Evolutionary conservation across 495 filamentous ascomycete species (phyloP).

Genomic region (Cryomyces minteri): DNA sequence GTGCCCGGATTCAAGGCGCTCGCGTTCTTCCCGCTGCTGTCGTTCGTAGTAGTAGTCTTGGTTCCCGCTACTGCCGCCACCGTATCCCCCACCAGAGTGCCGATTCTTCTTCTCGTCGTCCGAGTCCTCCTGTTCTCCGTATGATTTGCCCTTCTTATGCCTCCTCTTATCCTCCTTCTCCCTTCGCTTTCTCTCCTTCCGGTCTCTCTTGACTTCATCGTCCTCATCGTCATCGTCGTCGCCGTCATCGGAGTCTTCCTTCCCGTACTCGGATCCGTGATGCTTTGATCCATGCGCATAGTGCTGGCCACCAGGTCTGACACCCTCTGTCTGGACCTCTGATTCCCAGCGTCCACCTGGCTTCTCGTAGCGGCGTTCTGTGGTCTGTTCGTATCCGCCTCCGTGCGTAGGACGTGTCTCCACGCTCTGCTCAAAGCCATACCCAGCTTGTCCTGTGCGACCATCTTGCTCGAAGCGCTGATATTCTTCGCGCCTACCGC

Average conservation of each 20-base stretch:
- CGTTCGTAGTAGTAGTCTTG: neutral
- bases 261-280: constrained; percentile 4
- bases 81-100: neutral
- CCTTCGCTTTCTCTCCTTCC: constrained; percentile 7
- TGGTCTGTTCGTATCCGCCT: constrained; percentile 15
- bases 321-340: constrained; percentile 12
- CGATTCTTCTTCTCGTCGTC: neutral
- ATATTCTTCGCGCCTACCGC: constrained; percentile 28
- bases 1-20: neutral
- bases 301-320: constrained; percentile 8
- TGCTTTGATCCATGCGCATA: constrained; percentile 13
- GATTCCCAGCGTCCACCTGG: constrained; percentile 10
- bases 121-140: constrained; percentile 1
- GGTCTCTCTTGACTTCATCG: constrained; percentile 6
- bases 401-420: constrained; percentile 4
- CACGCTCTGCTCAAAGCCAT: constrained; percentile 13
- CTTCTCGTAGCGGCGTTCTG: constrained; percentile 11
- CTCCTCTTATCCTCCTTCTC: constrained; percentile 10
- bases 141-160: constrained; percentile 3
- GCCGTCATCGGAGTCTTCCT: constrained; percentile 3
- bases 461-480: constrained; percentile 16
- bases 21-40: neutral
- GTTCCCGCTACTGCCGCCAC: neutral
- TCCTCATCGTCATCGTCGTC: constrained; percentile 9
- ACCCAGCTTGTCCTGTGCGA: constrained; percentile 5